Base-by-base conservation (phyloP, 352 stramenopile genomes). In the Halophytophthora batemanensis region DNA sequence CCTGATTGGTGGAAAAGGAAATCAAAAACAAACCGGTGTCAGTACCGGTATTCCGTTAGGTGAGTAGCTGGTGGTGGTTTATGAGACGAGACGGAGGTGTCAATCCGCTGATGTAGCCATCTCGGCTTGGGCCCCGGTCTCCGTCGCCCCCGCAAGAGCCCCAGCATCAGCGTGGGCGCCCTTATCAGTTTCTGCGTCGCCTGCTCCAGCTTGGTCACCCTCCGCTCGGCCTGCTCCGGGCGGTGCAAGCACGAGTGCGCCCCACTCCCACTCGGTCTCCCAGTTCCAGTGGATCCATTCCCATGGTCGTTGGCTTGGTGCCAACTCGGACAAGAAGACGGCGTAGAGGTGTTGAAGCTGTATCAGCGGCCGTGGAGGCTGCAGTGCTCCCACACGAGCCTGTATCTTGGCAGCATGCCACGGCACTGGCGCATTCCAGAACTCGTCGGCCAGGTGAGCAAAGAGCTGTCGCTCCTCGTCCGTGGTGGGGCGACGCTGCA, bases 381-480 rank as follows among this genome's bases (percentile, higher is more conserved):
- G 46, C n/a, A 64, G 39, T 10, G 45, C 49, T 50, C 36, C 22
- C 39, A 61, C 58, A 35, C 61, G 66, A n/a, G 47, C 54, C 51
- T 86, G 77, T 21, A 86, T 54, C 19, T 55, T 69, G 10, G 46
- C 22, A 39, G 59, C 75, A 1, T 52, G 47, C 80, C 80, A 89
- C 17, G 71, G 58, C 17, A 91, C 69, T 2, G 71, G 59, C 4
- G 81, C 69, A 42, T 87, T 84, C 81, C 81, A 91, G 46, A 77
- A 86, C 45, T 88, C 72, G 15, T 84, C 69, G 2, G 87, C 51
- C 6, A 91, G 59, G 35, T 77, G 46, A 18, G 75, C 65, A 53
- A 89, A 89, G 13, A 86, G 38, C 17, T 60, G 48, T 1, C 40
- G 23, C 43, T 91, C 81, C 15, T 53, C 45, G 0, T 61, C 44